A percentile compares a stretch with the other conserved stretches of the same genome.
Conservation (phyloP, 176 grass and related monocot genomes). For the Urochloa ruziziensis region DNA sequence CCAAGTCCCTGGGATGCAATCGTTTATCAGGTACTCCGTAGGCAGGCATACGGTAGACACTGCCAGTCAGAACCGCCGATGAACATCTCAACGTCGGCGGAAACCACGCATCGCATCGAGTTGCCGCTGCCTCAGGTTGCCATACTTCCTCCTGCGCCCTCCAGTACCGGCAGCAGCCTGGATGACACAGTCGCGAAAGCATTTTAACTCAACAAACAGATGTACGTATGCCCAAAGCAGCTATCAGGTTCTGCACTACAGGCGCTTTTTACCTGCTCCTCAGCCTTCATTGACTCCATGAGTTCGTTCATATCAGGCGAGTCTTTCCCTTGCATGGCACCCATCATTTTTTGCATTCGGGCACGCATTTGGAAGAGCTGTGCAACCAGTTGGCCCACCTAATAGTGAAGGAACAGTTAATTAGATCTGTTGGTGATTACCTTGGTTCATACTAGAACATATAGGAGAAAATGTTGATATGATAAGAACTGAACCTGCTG, state of each 20-base stretch:
- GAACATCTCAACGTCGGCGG: conserved; percentile 37
- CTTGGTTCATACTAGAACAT: background rate
- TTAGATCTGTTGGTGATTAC: background rate
- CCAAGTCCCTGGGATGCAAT: background rate
- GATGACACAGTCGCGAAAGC: background rate
- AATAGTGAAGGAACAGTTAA: conserved; percentile 7
- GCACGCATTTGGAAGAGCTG: conserved; percentile 90
- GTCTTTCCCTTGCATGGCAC: conserved; percentile 82
- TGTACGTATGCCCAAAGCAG: background rate
- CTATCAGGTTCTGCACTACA: background rate
- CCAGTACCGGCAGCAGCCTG: conserved; percentile 33
- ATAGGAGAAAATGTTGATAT: background rate
- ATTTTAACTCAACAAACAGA: background rate
- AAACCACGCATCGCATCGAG: conserved; percentile 54
- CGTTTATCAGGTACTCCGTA: background rate
- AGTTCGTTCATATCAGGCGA: conserved; percentile 67
- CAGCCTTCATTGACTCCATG: conserved; percentile 74
- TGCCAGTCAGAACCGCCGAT: background rate
- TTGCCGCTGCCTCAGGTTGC: conserved; percentile 47
- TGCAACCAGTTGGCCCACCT: conserved; percentile 84
- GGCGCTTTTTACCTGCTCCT: conserved; percentile 56
- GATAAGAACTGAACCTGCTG: conserved; percentile 55
- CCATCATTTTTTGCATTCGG: conserved; percentile 97
- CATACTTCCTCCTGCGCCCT: conserved; percentile 43
- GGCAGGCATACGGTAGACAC: background rate